phyloP scores from a whole-genome alignment of 1,284 basidiomycete species.

The Hymenochaete sp. region DNA sequence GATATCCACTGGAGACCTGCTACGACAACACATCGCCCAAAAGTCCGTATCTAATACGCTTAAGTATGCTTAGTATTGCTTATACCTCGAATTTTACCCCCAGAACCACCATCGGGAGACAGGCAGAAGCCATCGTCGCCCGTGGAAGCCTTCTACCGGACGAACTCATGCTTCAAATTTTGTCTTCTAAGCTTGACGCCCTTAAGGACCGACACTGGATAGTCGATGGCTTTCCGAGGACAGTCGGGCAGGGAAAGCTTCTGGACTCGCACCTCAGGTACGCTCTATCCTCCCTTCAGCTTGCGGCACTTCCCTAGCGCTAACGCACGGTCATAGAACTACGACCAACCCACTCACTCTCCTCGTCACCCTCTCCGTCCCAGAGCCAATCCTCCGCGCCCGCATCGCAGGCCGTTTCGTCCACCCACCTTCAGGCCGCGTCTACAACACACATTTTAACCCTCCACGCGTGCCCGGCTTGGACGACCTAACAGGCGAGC shows the following conservation, averaged over 20 bases:
- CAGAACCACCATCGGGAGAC: constrained; percentile 60
- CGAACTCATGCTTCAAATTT: constrained; percentile 67
- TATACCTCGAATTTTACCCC: constrained; percentile 2
- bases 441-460: constrained; percentile 91
- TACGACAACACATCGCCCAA: constrained; percentile 72
- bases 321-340: constrained; percentile 31
- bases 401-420: constrained; percentile 94
- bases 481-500: constrained; percentile 92
- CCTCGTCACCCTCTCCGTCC: constrained; percentile 86
- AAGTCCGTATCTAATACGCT: constrained; percentile 30
- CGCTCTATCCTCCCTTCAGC: constrained; percentile 21
- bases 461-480: constrained; percentile 78
- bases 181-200: constrained; percentile 62
- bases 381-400: constrained; percentile 82
- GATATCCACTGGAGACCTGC: constrained; percentile 73
- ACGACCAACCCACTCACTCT: constrained; percentile 65
- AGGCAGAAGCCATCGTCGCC: constrained; percentile 71
- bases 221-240: constrained; percentile 94
- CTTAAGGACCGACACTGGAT: constrained; percentile 82
- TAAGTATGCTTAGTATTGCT: background rate
- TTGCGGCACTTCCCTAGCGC: background rate
- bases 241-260: constrained; percentile 79
- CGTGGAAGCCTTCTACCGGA: constrained; percentile 70
- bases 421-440: constrained; percentile 85
- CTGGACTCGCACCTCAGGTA: constrained; percentile 70